phyloP scores from a whole-genome alignment of 1,284 basidiomycete species.

The Marasmius sp. region DNA sequence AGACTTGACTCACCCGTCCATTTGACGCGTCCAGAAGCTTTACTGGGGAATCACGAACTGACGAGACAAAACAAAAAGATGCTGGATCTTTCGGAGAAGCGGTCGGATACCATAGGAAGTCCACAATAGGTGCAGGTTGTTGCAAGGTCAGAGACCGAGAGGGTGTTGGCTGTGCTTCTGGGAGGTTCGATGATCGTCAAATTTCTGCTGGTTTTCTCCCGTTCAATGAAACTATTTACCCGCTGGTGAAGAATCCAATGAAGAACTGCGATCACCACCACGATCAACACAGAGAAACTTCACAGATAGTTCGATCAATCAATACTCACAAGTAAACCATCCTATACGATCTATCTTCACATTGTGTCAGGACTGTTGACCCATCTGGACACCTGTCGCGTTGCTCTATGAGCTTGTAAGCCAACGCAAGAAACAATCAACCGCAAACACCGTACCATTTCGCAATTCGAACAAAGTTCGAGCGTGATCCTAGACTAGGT shows the following conservation, averaged over 20 bases:
- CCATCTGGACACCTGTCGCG: slow-evolving; percentile 64
- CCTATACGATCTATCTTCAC: slow-evolving; percentile 60
- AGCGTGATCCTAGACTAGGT: slow-evolving; percentile 19
- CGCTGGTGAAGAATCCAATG: not conserved
- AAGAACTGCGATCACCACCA: not conserved
- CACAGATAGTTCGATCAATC: not conserved
- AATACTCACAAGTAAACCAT: slow-evolving; percentile 40
- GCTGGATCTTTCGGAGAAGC: slow-evolving; percentile 59
- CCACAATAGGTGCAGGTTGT: slow-evolving; percentile 72
- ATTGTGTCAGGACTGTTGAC: slow-evolving; percentile 54
- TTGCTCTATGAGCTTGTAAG: slow-evolving; percentile 4
- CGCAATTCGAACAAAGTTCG: slow-evolving; percentile 48
- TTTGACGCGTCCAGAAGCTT: slow-evolving; percentile 77
- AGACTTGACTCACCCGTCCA: slow-evolving; percentile 59
- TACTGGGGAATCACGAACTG: slow-evolving; percentile 80
- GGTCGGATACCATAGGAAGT: slow-evolving; percentile 80
- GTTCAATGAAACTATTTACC: slow-evolving; percentile 12
- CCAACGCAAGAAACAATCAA: slow-evolving; percentile 4
- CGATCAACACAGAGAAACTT: not conserved
- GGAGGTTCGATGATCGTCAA: not conserved
- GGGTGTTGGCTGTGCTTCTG: not conserved
- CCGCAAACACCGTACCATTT: slow-evolving; percentile 43
- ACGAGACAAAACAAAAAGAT: slow-evolving; percentile 79
- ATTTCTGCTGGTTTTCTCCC: not conserved
- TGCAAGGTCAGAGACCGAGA: slow-evolving; percentile 27